These are phyloP conservation scores for Vitis labrusca DNA, from an alignment of 164 flowering plant genomes.

Conservation along the genomic window DNA sequence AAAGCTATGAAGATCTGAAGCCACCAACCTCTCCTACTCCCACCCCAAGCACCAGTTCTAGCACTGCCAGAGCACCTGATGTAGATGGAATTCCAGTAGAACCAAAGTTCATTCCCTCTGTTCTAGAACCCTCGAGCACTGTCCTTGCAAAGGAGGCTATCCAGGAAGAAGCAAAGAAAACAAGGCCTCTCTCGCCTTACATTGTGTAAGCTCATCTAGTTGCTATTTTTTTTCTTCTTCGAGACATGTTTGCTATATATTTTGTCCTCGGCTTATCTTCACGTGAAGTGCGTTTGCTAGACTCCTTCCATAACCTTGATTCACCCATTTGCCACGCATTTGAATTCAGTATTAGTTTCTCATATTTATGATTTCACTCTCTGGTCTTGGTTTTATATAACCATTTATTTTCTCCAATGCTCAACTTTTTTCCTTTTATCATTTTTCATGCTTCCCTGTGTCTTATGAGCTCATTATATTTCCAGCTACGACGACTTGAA, in stretches of 20 bases:
- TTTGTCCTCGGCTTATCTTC: neutral
- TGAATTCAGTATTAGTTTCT: neutral
- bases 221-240: slow-evolving; percentile 8
- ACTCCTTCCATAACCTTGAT: neutral
- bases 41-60: slow-evolving; percentile 6
- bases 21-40: slow-evolving; percentile 37
- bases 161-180: slow-evolving; percentile 8
- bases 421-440: neutral
- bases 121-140: neutral
- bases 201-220: slow-evolving; percentile 23
- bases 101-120: slow-evolving; percentile 12
- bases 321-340: neutral
- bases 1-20: slow-evolving; percentile 31
- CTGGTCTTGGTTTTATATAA: neutral
- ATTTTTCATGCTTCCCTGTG: neutral
- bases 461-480: neutral
- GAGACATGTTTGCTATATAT: neutral
- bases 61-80: neutral
- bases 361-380: neutral
- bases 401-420: neutral
- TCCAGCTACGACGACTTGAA: slow-evolving; percentile 59
- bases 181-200: slow-evolving; percentile 51
- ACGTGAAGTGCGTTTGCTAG: neutral
- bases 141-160: neutral
- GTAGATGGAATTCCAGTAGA: slow-evolving; percentile 1